Percentiles rank a stretch among this genome's conserved stretches.
phyloP scores from a whole-genome alignment of 2,329 filamentous ascomycete species.

The Ophiocordyceps robertsii region DNA sequence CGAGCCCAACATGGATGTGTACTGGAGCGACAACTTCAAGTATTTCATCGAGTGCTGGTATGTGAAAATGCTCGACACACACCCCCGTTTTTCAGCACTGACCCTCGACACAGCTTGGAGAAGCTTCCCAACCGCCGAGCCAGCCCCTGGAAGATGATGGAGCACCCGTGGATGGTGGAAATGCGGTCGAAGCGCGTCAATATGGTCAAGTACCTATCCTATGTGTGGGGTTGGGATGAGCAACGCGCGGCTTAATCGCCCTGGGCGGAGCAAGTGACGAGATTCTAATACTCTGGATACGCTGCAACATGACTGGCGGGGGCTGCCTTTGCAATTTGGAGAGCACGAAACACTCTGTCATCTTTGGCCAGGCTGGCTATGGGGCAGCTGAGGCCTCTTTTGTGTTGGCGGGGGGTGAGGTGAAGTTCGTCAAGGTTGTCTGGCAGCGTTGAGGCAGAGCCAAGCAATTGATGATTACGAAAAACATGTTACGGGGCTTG shows the following conservation, averaged over 20 bases:
- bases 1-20: constrained; percentile 76
- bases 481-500: too few relatives aligned
- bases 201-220: constrained; percentile 85
- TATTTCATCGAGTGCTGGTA: constrained; percentile 99
- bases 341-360: too few relatives aligned
- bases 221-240: constrained; percentile 97
- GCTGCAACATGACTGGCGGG: too few relatives aligned
- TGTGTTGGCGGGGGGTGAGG: too few relatives aligned
- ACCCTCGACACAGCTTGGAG: constrained; percentile 54
- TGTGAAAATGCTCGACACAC: constrained; percentile 22
- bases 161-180: constrained; percentile 97
- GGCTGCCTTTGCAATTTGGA: too few relatives aligned
- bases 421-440: too few relatives aligned
- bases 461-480: too few relatives aligned
- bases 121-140: constrained; percentile 81
- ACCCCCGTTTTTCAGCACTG: constrained; percentile 4
- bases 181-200: constrained; percentile 95
- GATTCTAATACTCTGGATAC: too few relatives aligned
- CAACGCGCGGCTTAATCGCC: constrained; percentile 3
- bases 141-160: constrained; percentile 96
- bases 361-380: too few relatives aligned
- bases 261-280: not conserved
- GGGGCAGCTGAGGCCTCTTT: too few relatives aligned
- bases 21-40: constrained; percentile 96
- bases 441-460: too few relatives aligned